Evolutionary conservation across 83 land plant species (phyloP).

Genomic region (Picea abies): DNA sequence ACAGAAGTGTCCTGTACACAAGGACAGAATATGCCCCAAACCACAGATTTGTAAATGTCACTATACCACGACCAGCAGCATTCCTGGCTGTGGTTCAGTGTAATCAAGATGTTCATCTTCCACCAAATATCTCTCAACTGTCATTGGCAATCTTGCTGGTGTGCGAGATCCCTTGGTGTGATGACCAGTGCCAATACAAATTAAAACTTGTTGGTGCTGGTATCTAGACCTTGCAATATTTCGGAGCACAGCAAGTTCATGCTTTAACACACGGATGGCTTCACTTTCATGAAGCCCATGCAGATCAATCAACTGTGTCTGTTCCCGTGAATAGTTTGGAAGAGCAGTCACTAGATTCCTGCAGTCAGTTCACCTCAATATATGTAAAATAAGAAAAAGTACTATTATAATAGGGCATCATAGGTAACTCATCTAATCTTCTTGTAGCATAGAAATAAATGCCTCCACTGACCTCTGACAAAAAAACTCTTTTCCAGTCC

Average conservation of each 20-base stretch:
- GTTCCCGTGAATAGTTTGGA: conserved; percentile 21
- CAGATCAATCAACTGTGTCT: conserved; percentile 35
- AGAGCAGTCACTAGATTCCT: conserved; percentile 29
- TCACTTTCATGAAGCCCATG: conserved; percentile 49
- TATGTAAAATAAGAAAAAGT: conserved; percentile 3
- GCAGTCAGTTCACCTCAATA: conserved; percentile 2
- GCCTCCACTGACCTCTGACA: conserved; percentile 27
- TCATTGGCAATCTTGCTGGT: conserved; percentile 34
- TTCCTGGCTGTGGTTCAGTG: conserved; percentile 46
- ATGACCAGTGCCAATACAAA: conserved; percentile 53
- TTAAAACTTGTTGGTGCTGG: conserved; percentile 43
- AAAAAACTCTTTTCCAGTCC: conserved; percentile 38
- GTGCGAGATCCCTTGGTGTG: conserved; percentile 54
- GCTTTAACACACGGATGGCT: conserved; percentile 38
- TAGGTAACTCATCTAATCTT: not conserved
- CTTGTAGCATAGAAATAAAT: not conserved
- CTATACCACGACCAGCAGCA: conserved; percentile 25
- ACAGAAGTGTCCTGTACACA: no score
- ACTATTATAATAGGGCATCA: not conserved
- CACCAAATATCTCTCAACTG: conserved; percentile 32
- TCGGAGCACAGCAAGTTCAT: conserved; percentile 39
- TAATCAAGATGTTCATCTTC: conserved; percentile 47
- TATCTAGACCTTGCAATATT: conserved; percentile 21
- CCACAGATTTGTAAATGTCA: not conserved
- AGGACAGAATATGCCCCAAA: no score